Evolutionary conservation across 148 eudicot species (phyloP).

Genomic region (Nepenthes mirabilis): DNA sequence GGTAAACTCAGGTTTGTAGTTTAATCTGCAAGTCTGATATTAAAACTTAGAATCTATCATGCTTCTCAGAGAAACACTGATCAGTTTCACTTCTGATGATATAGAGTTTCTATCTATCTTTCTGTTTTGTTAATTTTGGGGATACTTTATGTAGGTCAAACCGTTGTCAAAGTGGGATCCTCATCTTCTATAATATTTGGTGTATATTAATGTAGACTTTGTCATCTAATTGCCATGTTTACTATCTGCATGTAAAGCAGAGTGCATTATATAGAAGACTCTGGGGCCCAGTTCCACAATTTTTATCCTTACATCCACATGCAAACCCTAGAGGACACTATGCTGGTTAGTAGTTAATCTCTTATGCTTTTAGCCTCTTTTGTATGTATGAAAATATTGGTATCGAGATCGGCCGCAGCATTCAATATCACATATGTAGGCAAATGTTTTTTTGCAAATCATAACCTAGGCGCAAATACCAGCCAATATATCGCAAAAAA

Average conservation of each 20-base stretch:
- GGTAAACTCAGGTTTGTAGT: too few relatives aligned
- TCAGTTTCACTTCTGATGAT: too few relatives aligned
- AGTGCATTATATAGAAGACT: conserved; percentile 29
- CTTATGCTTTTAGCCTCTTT: background rate
- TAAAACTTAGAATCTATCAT: too few relatives aligned
- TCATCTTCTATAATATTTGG: background rate
- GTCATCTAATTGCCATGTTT: conserved; percentile 4
- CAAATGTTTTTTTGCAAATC: background rate
- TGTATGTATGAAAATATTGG: background rate
- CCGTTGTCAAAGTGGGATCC: background rate
- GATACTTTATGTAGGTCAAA: background rate
- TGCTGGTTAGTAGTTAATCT: conserved; percentile 21
- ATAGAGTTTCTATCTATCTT: too few relatives aligned
- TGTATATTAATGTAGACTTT: background rate
- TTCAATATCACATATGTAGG: background rate
- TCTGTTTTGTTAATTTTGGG: too few relatives aligned
- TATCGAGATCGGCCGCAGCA: background rate
- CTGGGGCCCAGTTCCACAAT: conserved; percentile 35
- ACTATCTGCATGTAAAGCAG: conserved; percentile 14
- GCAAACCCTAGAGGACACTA: conserved; percentile 30
- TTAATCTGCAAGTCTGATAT: too few relatives aligned
- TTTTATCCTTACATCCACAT: conserved; percentile 25
- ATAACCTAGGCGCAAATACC: too few relatives aligned
- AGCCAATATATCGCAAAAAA: too few relatives aligned
- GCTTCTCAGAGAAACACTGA: too few relatives aligned